These are phyloP conservation scores for Colletotrichum truncatum DNA, from an alignment of 2,329 filamentous ascomycete genomes.

Conservation along the genomic window DNA sequence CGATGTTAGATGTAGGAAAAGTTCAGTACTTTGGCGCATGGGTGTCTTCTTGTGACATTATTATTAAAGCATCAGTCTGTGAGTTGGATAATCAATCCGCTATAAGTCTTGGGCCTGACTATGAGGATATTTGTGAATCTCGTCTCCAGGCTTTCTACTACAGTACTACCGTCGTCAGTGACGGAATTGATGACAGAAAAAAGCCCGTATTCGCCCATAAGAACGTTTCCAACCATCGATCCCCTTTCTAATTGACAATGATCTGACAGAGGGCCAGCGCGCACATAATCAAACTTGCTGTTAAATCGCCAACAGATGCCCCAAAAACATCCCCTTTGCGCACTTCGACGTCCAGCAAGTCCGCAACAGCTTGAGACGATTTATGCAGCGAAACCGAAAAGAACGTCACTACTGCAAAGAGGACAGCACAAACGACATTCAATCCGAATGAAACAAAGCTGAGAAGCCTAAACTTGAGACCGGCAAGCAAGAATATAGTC, in stretches of 20 bases:
- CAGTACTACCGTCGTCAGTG: too few species aligned
- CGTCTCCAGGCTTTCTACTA: too few species aligned
- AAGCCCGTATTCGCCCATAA: too few species aligned
- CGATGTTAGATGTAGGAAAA: too few species aligned
- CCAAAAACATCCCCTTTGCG: background rate
- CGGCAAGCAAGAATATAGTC: background rate
- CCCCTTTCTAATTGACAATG: background rate
- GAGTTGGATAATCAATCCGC: too few species aligned
- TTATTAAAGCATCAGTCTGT: too few species aligned
- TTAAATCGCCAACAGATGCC: background rate
- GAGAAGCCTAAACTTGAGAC: conserved; percentile 1
- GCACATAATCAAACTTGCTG: background rate
- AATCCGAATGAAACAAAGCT: background rate
- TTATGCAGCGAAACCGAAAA: background rate
- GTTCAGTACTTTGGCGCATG: too few species aligned
- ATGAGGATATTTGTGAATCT: too few species aligned
- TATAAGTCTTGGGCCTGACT: too few species aligned
- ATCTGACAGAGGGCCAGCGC: background rate
- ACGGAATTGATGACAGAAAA: too few species aligned
- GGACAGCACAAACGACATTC: background rate
- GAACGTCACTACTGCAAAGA: background rate
- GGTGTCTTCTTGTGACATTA: too few species aligned
- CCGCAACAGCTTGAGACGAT: background rate
- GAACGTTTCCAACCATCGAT: background rate
- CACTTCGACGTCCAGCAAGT: background rate